Conservation (phyloP, 768 basidiomycete species). For the Amylocystis lapponica region DNA sequence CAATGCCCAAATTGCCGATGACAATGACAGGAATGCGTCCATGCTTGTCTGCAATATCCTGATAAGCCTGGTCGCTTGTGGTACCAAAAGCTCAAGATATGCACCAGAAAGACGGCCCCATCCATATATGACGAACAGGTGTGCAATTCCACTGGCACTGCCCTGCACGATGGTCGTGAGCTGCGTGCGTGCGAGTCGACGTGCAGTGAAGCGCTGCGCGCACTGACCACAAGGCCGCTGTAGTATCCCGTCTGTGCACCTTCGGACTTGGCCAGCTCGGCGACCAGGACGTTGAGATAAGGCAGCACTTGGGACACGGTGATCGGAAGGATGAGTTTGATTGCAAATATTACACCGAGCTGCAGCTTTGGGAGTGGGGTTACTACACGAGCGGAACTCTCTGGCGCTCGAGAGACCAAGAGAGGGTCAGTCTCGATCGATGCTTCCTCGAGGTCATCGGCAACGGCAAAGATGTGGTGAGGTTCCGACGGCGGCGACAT, state of each 20-base stretch:
- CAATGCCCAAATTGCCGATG: constrained; percentile 42
- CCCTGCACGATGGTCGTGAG: constrained; percentile 33
- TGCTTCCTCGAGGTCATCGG: too few species aligned
- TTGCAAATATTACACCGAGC: constrained; percentile 47
- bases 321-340: constrained; percentile 55
- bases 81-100: neutral
- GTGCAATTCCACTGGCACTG: constrained; percentile 50
- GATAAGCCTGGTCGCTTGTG: neutral
- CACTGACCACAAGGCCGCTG: constrained; percentile 57
- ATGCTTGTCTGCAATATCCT: constrained; percentile 39
- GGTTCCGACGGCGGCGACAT: too few species aligned
- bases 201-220: too few species aligned
- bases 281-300: constrained; percentile 62
- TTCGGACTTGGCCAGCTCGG: constrained; percentile 44
- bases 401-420: too few species aligned
- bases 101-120: constrained; percentile 51
- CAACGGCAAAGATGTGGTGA: too few species aligned
- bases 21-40: constrained; percentile 63
- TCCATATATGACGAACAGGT: constrained; percentile 51
- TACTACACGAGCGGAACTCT: too few species aligned
- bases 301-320: constrained; percentile 55
- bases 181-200: neutral
- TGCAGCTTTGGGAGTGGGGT: constrained; percentile 52
- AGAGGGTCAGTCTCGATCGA: constrained; percentile 1
- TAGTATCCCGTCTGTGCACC: constrained; percentile 61